Evolutionary conservation across 2,329 filamentous ascomycete species (phyloP), one percentile per base, ranked within the genome.

Genomic region (Madurella fahalii): DNA sequence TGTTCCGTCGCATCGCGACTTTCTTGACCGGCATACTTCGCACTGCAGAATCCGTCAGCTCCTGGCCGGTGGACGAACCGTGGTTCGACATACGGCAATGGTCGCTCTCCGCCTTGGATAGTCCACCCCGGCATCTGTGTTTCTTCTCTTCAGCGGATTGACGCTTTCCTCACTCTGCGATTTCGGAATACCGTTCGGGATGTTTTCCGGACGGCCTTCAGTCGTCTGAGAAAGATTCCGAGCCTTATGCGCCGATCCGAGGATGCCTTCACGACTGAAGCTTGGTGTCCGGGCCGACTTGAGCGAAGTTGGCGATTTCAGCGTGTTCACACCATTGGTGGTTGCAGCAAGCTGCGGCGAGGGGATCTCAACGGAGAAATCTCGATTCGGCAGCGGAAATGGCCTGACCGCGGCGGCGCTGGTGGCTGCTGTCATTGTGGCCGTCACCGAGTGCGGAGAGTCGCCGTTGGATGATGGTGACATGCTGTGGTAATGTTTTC

Each of bases 1-100:
- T 9, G 81, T 86, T 51, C 88, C 88, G 68, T 91, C 87, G 69
- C 88, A 91, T 58, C 87, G 81, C 56, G 87, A 90, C 67, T 92
- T 92, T 63, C 88, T 80, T 37, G 88, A 89, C 16, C 88, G 85
- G 67, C 88, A 91, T 54, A 91, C 87, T 67, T 92, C 87, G 70
- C 88, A 92, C 87, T 90, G 64, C 53, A 58, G 53, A 58, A 4
- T 42, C 31, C 32, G 57, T 52, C 39, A 56, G 45, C 48, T 57
- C 48, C 56, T 31, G 46, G 52, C 53, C 52, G 39, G 30, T 4
- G 45, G 39, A 34, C 9, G 43, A 25, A 20, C 15, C 45, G 52
- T 20, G 18, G 40, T 47, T 53, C 52, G 57, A 75, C 82, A 61
- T 77, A 86, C 83, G 62, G 83, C 83, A 64, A 86, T 86, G 30